A percentile compares a stretch with the other conserved stretches of the same genome.
Conservation (phyloP, 2,329 filamentous ascomycete species). For the Fusarium nodosum region DNA sequence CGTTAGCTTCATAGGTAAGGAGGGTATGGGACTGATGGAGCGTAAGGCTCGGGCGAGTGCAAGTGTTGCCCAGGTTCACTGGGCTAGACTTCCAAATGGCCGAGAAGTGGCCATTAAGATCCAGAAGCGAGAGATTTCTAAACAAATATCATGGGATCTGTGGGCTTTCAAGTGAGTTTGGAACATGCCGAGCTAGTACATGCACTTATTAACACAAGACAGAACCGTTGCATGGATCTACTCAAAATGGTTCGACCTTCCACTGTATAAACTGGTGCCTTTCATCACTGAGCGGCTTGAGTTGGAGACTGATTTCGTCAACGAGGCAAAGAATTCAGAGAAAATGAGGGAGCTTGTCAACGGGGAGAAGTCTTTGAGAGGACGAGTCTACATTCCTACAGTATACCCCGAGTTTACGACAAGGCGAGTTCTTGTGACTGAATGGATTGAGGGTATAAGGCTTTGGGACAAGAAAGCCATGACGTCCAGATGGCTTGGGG, state of each 20-base stretch:
- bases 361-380: constrained; percentile 79
- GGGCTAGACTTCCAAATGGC: constrained; percentile 87
- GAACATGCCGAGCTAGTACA: background rate
- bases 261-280: constrained; percentile 89
- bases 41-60: constrained; percentile 78
- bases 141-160: constrained; percentile 93
- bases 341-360: constrained; percentile 84
- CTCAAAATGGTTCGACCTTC: constrained; percentile 91
- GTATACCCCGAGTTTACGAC: constrained; percentile 87
- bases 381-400: constrained; percentile 88
- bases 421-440: constrained; percentile 88
- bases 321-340: constrained; percentile 90
- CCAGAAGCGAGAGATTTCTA: constrained; percentile 93
- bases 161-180: constrained; percentile 88
- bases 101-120: constrained; percentile 95
- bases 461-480: constrained; percentile 93
- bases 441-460: constrained; percentile 96
- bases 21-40: constrained; percentile 76
- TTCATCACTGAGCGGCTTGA: constrained; percentile 93
- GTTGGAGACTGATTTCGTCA: constrained; percentile 94
- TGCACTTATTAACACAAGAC: constrained; percentile 32
- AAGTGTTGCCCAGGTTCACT: constrained; percentile 96
- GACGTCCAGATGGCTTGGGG: constrained; percentile 81
- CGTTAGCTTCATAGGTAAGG: constrained; percentile 80
- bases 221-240: constrained; percentile 86